Evolutionary conservation across 176 grass and related monocot species (phyloP).

Genomic region (Hordeum marinum): DNA sequence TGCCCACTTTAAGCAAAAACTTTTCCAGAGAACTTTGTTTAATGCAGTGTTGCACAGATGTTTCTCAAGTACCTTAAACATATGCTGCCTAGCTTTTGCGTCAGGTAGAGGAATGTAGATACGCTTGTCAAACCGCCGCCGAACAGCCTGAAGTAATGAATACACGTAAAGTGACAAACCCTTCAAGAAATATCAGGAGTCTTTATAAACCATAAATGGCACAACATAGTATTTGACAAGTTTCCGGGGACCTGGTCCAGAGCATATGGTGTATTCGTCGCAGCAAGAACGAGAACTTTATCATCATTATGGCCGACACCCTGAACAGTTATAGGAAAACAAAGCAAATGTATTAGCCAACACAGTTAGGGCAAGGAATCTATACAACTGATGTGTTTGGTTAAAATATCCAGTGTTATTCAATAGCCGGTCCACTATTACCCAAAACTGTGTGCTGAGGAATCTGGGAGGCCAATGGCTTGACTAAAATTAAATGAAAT

Average conservation of each 20-base stretch:
- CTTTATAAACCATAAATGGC: not conserved
- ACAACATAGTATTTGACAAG: not conserved
- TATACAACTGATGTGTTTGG: not conserved
- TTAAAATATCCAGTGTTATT: not conserved
- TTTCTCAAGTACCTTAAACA: constrained; percentile 80
- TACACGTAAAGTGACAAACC: constrained; percentile 20
- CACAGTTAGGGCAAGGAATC: not conserved
- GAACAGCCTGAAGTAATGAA: constrained; percentile 65
- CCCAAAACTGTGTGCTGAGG: not conserved
- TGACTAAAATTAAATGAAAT: not conserved
- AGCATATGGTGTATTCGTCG: constrained; percentile 95
- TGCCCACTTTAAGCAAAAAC: constrained; percentile 28
- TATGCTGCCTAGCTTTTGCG: constrained; percentile 90
- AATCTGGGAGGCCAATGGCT: not conserved
- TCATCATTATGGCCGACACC: constrained; percentile 97
- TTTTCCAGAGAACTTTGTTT: not conserved
- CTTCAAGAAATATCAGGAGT: not conserved
- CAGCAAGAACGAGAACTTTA: constrained; percentile 96
- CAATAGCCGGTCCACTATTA: not conserved
- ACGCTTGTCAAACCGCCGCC: constrained; percentile 91
- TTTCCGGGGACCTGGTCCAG: constrained; percentile 69
- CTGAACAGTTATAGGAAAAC: constrained; percentile 31
- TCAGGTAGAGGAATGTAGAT: constrained; percentile 99
- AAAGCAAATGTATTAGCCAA: not conserved
- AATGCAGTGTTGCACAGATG: not conserved